Evolutionary conservation across 306 rosid genomes (phyloP).

Genomic region (Cicer pinnatifidum): DNA sequence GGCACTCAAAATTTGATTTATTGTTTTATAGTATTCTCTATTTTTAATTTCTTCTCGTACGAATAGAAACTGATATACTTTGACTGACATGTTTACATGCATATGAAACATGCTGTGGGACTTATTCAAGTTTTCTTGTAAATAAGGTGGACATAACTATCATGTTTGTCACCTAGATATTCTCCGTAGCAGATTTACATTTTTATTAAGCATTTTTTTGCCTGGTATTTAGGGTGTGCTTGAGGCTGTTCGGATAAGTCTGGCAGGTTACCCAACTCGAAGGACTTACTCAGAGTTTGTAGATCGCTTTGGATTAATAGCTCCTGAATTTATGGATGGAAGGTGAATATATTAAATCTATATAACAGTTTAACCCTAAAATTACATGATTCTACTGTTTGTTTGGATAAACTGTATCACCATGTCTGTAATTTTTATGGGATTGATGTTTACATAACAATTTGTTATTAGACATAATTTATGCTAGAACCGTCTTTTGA

Average conservation of each 20-base stretch:
- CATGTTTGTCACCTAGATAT: constrained; percentile 40
- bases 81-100: background rate
- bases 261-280: constrained; percentile 98
- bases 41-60: background rate
- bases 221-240: constrained; percentile 78
- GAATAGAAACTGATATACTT: constrained; percentile 25
- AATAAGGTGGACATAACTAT: constrained; percentile 20
- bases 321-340: constrained; percentile 75
- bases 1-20: constrained; percentile 10
- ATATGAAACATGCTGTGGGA: background rate
- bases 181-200: constrained; percentile 15
- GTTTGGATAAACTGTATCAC: background rate
- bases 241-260: constrained; percentile 97
- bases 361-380: background rate
- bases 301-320: constrained; percentile 91
- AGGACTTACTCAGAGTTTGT: constrained; percentile 86
- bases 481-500: background rate
- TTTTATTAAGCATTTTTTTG: constrained; percentile 1
- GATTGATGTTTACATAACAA: constrained; percentile 2
- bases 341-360: constrained; percentile 57
- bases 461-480: constrained; percentile 2
- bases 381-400: constrained; percentile 21
- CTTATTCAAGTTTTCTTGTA: constrained; percentile 39
- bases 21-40: background rate
- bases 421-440: constrained; percentile 2